phyloP scores from a whole-genome alignment of 257 asterid species.

The Jacaranda mimosifolia region DNA sequence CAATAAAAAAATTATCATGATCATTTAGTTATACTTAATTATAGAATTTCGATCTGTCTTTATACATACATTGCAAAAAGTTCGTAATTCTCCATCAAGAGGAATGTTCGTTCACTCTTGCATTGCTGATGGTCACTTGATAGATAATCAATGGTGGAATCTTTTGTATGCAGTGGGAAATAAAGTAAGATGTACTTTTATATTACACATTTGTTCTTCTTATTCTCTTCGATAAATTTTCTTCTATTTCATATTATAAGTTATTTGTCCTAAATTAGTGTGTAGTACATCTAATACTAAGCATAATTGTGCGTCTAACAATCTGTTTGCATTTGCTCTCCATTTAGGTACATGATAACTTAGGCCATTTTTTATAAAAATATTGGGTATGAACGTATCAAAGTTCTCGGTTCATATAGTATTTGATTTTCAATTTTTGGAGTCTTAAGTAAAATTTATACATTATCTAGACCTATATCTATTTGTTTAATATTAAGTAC shows the following conservation, averaged over 20 bases:
- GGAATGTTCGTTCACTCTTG: slow-evolving; percentile 36
- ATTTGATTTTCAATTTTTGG: background rate
- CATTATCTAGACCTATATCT: background rate
- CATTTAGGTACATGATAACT: background rate
- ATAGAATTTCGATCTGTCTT: slow-evolving; percentile 20
- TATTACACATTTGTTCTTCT: background rate
- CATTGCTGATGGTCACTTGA: slow-evolving; percentile 2
- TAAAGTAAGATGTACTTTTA: slow-evolving; percentile 3
- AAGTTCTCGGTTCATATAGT: too few species aligned
- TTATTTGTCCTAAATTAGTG: background rate
- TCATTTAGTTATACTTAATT: background rate
- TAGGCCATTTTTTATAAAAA: too few species aligned
- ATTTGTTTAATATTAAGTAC: too few species aligned
- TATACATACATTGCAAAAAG: slow-evolving; percentile 16
- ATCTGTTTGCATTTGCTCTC: too few species aligned
- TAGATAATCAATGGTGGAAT: background rate
- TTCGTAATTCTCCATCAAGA: background rate
- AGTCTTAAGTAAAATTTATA: too few species aligned
- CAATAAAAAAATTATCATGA: too few species aligned
- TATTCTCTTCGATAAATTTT: background rate
- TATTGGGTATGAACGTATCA: background rate
- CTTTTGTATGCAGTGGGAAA: background rate
- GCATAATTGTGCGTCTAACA: too few species aligned
- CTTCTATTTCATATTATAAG: background rate
- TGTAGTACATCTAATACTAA: too few species aligned